Evolutionary conservation across 1,284 basidiomycete species (phyloP), one percentile per base, ranked within the genome.

Genomic region (Polyporus tsugae): DNA sequence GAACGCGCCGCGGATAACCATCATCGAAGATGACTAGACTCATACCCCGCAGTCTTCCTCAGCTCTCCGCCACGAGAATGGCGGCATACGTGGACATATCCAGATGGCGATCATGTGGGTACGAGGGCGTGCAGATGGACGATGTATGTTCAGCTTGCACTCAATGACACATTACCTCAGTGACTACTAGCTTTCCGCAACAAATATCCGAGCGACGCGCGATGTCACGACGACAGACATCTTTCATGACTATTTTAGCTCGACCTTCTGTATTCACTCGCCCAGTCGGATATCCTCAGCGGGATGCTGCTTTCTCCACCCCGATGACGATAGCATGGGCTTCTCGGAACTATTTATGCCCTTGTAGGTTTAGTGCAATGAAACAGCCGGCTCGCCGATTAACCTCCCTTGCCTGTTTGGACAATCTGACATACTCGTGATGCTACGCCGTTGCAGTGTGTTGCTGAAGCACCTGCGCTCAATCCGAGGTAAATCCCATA

Each of bases 21-120:
- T 89, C 65, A 84, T 87, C 65, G 88, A 89, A 70, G 87, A 89
- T 65, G 81, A 85, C 60, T 85, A 72, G 60, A 44, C 6, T 67
- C 35, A 41, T n/a, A 6, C 15, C 25, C n/a, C 46, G 13, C 33
- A 9, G 10, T 17, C 10, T 52, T 36, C n/a, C 46, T n/a, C 35
- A 17, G 19, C 38, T 7, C 33, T 29, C 11, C 19, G 10, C 17
- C 38, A 33, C 38, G 38, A 60, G 58, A 17, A 22, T 39, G 38
- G n/a, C 11, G 17, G 25, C 22, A 42, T 46, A 35, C 49, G 49
- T 33, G 57, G 55, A 36, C 60, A 60, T 63, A 62, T 52, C 57
- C 57, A 44, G 35, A 19, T 64, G 33, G 63, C 2, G 29, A 44
- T 52, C 63, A 66, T 57, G 62, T 42, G 67, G 60, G 46, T 46